phyloP scores from a whole-genome alignment of 768 basidiomycete species.

The Erythrobasidium yunnanense region DNA sequence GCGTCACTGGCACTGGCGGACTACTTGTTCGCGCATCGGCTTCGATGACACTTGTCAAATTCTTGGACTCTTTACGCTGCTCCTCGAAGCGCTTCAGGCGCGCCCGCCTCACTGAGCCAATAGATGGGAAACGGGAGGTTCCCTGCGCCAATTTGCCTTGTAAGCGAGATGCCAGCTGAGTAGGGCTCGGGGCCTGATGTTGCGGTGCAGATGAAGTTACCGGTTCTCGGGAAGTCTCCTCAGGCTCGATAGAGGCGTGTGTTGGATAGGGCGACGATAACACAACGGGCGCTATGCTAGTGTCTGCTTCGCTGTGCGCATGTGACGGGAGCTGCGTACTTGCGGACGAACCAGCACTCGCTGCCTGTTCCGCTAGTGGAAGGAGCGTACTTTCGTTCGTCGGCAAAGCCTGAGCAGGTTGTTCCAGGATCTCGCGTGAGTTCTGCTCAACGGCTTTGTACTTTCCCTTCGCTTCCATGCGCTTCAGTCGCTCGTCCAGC shows the following conservation, averaged over 20 bases:
- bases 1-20: neutral
- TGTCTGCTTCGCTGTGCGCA: no score
- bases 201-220: no score
- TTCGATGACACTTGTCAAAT: neutral
- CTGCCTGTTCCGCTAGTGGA: neutral
- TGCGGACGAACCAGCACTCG: no score
- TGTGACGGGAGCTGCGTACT: no score
- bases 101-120: slow-evolving; percentile 3
- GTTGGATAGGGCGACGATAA: no score
- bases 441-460: neutral
- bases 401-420: no score
- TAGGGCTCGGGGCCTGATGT: no score
- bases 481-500: slow-evolving; percentile 5
- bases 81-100: slow-evolving; percentile 13
- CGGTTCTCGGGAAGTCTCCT: no score
- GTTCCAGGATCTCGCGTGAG: neutral
- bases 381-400: neutral
- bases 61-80: neutral
- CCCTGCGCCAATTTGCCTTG: no score
- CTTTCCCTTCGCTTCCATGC: neutral
- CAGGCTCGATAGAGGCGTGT: no score
- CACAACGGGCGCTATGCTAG: no score
- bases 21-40: neutral
- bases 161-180: no score
- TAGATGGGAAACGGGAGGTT: slow-evolving; percentile 16